Evolutionary conservation across 169 alveolate genomes (phyloP), one percentile per base, ranked within the genome.

Genomic region (Cryptosporidium meleagridis): DNA sequence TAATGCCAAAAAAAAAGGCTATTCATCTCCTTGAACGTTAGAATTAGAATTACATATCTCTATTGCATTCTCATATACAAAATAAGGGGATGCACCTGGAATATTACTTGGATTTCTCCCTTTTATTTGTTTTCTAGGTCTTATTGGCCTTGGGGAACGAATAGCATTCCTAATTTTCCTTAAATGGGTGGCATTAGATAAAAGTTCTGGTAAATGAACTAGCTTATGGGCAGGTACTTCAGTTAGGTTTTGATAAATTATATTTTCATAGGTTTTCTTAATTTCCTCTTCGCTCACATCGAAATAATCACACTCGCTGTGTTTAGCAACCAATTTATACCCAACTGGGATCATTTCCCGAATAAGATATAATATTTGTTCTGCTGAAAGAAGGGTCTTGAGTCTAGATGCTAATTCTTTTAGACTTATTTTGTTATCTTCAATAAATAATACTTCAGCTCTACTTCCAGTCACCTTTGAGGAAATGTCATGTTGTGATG

Each of bases 51-150:
- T 59, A 29, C 48, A 80, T 14, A 8, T 39, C 10, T 62, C 89
- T 41, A 62, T 23, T 10, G 21, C 10, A 1, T 41, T n/a, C 52
- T 80, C 75, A 6, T 37, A 4, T 51, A 55, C 61, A 45, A 80
- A 21, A 53, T 29, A 62, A 12, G 89, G 59, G 41, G 75, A 59
- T 35, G 89, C 18, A 3, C 75, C 89, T 3, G 89, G 89, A 21
- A 62, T 31, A 9, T 59, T 62, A 65, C 89, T 80, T 23, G 89
- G 89, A 10, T 41, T 18, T 2, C 75, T 80, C 12, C 23, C 29
- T 45, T 51, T 58, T 5, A 65, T 23, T 18, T 51, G 62, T 65
- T 62, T 80, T 65, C 80, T 80, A 21, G 89, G 89, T 61, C 89
- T 80, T 21, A 80, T 12, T 16, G 89, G 89, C 26, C 89, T 80